Percentiles rank a stretch among this genome's conserved stretches.
phyloP scores from a whole-genome alignment of 345 rosid species.

The Mercurialis annua region DNA sequence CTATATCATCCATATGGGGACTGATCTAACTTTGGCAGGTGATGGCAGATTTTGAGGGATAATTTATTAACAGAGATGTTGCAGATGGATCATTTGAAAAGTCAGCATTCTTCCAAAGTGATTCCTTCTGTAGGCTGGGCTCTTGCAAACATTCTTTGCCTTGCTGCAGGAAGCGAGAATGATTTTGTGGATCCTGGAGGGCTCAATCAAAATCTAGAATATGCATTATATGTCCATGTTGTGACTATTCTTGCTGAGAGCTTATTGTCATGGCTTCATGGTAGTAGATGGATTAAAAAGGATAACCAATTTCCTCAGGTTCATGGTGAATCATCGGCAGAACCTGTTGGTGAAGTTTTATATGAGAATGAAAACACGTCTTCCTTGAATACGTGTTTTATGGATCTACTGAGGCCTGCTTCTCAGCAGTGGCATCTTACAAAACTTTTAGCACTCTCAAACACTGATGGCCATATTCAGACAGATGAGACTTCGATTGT shows the following conservation, averaged over 20 bases:
- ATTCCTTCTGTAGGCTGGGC: conserved; percentile 87
- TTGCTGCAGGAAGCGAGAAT: conserved; percentile 58
- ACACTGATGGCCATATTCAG: conserved; percentile 29
- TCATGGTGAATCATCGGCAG: conserved; percentile 41
- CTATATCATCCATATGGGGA: conserved; percentile 35
- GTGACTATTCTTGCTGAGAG: conserved; percentile 61
- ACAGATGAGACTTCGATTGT: conserved; percentile 27
- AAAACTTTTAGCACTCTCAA: conserved; percentile 58
- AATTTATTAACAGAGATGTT: conserved; percentile 47
- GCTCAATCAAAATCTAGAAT: conserved; percentile 44
- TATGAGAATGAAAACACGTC: conserved; percentile 27
- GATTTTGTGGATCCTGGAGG: conserved; percentile 54
- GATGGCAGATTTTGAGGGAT: conserved; percentile 73
- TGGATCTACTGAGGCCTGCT: conserved; percentile 66
- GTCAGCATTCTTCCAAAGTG: conserved; percentile 33
- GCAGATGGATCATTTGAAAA: conserved; percentile 41
- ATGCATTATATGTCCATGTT: conserved; percentile 60
- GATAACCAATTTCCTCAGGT: conserved; percentile 40
- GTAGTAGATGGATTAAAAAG: conserved; percentile 40
- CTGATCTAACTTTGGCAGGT: conserved; percentile 93
- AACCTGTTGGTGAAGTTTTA: conserved; percentile 14
- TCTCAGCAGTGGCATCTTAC: conserved; percentile 91
- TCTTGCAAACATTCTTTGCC: conserved; percentile 71
- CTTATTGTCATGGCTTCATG: conserved; percentile 50
- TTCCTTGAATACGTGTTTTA: conserved; percentile 45